Percentiles rank a stretch among this genome's conserved stretches.
phyloP scores from a whole-genome alignment of 768 basidiomycete genomes.

The Boletus eberwhitei region DNA sequence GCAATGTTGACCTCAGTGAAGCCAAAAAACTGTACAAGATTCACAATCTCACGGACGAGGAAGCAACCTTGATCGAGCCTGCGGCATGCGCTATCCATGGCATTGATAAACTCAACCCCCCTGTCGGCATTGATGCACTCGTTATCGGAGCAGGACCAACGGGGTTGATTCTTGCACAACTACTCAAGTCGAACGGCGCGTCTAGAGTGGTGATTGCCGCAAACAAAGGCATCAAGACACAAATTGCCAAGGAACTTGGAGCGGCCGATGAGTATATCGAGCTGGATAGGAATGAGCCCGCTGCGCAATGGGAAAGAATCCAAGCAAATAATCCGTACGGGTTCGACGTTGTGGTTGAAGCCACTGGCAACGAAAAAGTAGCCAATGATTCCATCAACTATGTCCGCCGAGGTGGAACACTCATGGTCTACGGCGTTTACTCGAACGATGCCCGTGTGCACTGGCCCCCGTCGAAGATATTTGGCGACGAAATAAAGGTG shows the following conservation, averaged over 20 bases:
- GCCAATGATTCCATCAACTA: constrained; percentile 84
- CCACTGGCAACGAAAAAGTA: constrained; percentile 74
- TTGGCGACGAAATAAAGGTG: constrained; percentile 61
- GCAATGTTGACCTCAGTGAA: constrained; percentile 35
- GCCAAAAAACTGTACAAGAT: constrained; percentile 79
- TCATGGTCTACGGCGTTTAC: constrained; percentile 87
- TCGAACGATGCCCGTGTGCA: constrained; percentile 74
- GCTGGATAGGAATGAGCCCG: constrained; percentile 67
- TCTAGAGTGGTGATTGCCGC: constrained; percentile 74
- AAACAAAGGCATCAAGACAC: constrained; percentile 85
- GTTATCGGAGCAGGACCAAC: constrained; percentile 85
- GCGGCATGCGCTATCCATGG: constrained; percentile 88
- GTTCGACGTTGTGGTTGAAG: constrained; percentile 77
- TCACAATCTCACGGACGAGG: constrained; percentile 78
- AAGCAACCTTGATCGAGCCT: constrained; percentile 81
- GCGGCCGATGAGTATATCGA: constrained; percentile 82
- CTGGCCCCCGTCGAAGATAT: constrained; percentile 80
- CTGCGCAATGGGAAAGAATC: constrained; percentile 70
- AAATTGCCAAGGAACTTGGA: constrained; percentile 70
- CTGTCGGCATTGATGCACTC: constrained; percentile 77
- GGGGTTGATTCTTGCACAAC: constrained; percentile 79
- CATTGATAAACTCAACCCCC: constrained; percentile 75
- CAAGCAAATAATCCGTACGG: constrained; percentile 77
- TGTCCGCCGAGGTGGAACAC: constrained; percentile 72
- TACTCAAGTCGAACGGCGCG: constrained; percentile 83